Evolutionary conservation across 371 early-diverging fungal species (phyloP), one percentile per base, ranked within the genome.

Genomic region (Apophysomyces ossiformis): DNA sequence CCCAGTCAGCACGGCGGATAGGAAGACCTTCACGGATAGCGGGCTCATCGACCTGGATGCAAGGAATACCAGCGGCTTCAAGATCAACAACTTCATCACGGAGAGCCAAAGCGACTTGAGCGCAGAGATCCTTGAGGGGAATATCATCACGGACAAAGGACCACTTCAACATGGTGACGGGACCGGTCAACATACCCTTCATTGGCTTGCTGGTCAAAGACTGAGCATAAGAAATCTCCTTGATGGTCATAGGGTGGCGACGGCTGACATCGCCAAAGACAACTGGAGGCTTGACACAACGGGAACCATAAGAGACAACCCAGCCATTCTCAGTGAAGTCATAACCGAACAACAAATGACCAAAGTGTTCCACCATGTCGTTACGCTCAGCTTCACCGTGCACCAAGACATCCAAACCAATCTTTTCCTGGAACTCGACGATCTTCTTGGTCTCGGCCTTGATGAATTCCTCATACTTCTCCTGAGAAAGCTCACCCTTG

Each of bases 21-120:
- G 98, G 97, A 38, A 98, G 86, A 72, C 98, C 98, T 84, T 98
- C 98, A 83, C 98, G 95, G 71, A 98, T 95, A 69, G 98, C 98
- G 41, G 98, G 97, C 82, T 98, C 98, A 80, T 98, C 98, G 69
- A 98, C 95, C 84, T 98, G 98, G 72, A 98, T 96, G 65, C 89
- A 91, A 67, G 88, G 86, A 77, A 96, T 96, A 37, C 97, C 96
- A 63, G 95, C 96, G 57, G 83, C 71, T 79, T 98, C 98, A 50
- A 98, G 84, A 70, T 98, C 98, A 43, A 78, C 81, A 46, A 98
- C 98, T 85, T 98, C 98, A 70, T 98, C 93, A 75, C 96, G 95
- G 74, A 98, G 91, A 66, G 98, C 98, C 67, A 98, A 87, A 60
- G 95, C 98, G 54, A 98, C 79, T 83, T 98, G 98, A 68, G 84